Conservation (phyloP, 495 filamentous ascomycete genomes). For the Aspergillus saccharolyticus region DNA sequence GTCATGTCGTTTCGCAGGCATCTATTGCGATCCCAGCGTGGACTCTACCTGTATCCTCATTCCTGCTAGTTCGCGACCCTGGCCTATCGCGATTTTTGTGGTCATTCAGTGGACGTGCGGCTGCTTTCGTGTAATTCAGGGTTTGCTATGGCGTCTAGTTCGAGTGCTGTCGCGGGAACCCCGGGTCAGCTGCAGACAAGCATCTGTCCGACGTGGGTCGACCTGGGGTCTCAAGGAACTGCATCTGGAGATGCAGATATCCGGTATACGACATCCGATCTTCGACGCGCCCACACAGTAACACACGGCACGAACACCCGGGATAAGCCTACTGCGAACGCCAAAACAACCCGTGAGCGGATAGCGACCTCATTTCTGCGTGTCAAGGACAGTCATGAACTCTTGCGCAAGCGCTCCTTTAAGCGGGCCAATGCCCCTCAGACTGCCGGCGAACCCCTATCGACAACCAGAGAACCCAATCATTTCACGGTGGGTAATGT, state of each 20-base stretch:
- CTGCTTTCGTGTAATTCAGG: not conserved
- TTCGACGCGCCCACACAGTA: constrained; percentile 43
- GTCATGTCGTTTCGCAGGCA: constrained; percentile 33
- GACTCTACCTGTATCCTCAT: constrained; percentile 21
- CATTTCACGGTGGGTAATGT: constrained; percentile 94
- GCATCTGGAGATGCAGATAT: constrained; percentile 13
- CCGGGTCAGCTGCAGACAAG: constrained; percentile 8
- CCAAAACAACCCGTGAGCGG: constrained; percentile 29
- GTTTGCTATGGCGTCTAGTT: constrained; percentile 17
- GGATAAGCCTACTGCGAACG: constrained; percentile 29
- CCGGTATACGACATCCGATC: constrained; percentile 21
- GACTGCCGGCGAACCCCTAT: constrained; percentile 27
- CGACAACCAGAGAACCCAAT: constrained; percentile 50
- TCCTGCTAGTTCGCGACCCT: constrained; percentile 4
- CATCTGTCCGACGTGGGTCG: constrained; percentile 6
- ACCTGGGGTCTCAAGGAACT: constrained; percentile 12
- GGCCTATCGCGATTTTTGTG: constrained; percentile 7
- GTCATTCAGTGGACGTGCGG: not conserved
- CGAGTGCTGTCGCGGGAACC: constrained; percentile 7
- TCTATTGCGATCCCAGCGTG: constrained; percentile 26
- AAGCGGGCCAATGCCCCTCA: constrained; percentile 35
- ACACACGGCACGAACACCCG: constrained; percentile 30
- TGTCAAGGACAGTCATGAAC: constrained; percentile 45
- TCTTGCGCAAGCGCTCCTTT: constrained; percentile 38
- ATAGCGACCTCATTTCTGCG: constrained; percentile 34